phyloP scores from a whole-genome alignment of 768 basidiomycete genomes.

The Trametes cubensis region DNA sequence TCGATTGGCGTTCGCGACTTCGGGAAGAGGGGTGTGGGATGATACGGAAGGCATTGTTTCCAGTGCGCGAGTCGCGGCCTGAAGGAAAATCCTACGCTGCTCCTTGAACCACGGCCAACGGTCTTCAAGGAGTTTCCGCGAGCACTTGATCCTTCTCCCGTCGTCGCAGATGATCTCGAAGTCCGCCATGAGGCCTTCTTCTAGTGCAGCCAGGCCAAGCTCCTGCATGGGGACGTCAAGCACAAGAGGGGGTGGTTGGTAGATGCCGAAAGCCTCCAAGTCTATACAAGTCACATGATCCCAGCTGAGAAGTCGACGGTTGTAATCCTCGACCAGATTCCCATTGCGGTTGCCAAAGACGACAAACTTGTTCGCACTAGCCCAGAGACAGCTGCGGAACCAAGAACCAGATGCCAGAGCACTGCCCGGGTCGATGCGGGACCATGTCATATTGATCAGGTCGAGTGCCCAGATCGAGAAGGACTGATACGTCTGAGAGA shows the following conservation, averaged over 20 bases:
- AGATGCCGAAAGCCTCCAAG: conserved; percentile 94
- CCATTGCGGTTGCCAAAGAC: conserved; percentile 90
- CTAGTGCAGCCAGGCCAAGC: conserved; percentile 80
- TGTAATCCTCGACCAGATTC: conserved; percentile 90
- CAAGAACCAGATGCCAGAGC: conserved; percentile 88
- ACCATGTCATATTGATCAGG: conserved; percentile 79
- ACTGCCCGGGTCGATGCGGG: conserved; percentile 85
- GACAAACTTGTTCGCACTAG: conserved; percentile 80
- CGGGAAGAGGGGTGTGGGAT: conserved; percentile 65
- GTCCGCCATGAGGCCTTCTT: conserved; percentile 81
- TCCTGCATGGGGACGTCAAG: conserved; percentile 77
- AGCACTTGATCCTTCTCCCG: conserved; percentile 79
- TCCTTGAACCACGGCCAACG: conserved; percentile 96
- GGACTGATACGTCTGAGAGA: conserved; percentile 91
- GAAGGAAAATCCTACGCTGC: conserved; percentile 61
- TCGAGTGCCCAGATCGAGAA: conserved; percentile 98
- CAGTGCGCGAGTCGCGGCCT: conserved; percentile 57
- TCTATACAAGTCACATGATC: conserved; percentile 91
- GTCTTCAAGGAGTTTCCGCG: conserved; percentile 81
- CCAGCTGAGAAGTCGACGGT: conserved; percentile 87
- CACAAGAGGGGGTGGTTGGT: conserved; percentile 75
- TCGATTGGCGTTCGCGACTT: conserved; percentile 54
- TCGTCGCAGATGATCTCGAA: conserved; percentile 95
- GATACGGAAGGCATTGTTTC: conserved; percentile 61
- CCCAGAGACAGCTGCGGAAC: conserved; percentile 91